These are phyloP conservation scores for Boletus bicolor DNA, from an alignment of 768 basidiomycete genomes.

Conservation along the genomic window DNA sequence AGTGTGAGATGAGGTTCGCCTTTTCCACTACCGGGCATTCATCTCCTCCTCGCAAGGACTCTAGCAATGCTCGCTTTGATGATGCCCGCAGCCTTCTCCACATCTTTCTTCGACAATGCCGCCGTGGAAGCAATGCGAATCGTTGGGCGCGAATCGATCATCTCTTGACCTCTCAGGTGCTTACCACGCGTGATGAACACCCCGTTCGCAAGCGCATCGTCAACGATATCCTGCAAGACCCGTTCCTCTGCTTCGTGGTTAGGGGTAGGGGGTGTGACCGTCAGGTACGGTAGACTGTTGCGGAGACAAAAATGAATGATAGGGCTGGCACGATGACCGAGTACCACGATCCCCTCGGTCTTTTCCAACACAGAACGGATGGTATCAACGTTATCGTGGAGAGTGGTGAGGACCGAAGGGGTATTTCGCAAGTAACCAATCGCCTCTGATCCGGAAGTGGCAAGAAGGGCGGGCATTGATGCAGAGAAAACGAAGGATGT, in stretches of 20 bases:
- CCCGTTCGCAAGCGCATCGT: slow-evolving; percentile 76
- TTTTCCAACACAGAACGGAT: slow-evolving; percentile 81
- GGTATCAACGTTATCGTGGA: slow-evolving; percentile 78
- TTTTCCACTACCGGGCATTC: not conserved
- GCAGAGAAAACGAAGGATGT: slow-evolving; percentile 96
- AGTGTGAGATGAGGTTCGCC: not conserved
- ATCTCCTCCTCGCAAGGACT: slow-evolving; percentile 62
- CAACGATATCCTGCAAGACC: slow-evolving; percentile 88
- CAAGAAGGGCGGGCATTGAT: slow-evolving; percentile 85
- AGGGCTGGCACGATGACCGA: slow-evolving; percentile 82
- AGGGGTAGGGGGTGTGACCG: slow-evolving; percentile 29
- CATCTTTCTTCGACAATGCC: slow-evolving; percentile 83
- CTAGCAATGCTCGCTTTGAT: slow-evolving; percentile 74
- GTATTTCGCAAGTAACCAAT: slow-evolving; percentile 75
- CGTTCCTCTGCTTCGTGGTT: slow-evolving; percentile 71
- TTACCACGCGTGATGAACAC: slow-evolving; percentile 85
- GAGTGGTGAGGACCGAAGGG: slow-evolving; percentile 68
- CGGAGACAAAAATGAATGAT: slow-evolving; percentile 82
- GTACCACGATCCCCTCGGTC: slow-evolving; percentile 76
- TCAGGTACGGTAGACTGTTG: slow-evolving; percentile 22
- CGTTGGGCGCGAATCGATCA: slow-evolving; percentile 75
- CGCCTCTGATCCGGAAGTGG: slow-evolving; percentile 83
- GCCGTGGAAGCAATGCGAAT: slow-evolving; percentile 79
- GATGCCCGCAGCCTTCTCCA: slow-evolving; percentile 79
- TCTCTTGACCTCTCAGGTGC: slow-evolving; percentile 80